Conservation (phyloP, 2,329 filamentous ascomycete species). For the Leptographium procerum region DNA sequence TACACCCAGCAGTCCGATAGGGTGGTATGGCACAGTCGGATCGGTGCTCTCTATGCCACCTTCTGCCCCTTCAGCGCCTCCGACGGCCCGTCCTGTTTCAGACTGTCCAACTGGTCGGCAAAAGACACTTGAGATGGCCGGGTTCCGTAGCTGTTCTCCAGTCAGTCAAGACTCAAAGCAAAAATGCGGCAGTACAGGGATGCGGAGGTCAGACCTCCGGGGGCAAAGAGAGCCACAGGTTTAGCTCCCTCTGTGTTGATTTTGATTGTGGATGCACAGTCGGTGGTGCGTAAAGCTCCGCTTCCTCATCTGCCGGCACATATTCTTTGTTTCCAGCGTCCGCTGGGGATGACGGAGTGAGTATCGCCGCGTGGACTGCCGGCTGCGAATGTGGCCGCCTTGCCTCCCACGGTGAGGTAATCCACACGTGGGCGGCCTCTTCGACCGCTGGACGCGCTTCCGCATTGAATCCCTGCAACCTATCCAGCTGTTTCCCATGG, state of each 20-base stretch:
- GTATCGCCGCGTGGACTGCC: not conserved
- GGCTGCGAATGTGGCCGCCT: not conserved
- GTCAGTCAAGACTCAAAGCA: not conserved
- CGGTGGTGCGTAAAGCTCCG: not conserved
- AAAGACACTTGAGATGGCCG: slow-evolving; percentile 2
- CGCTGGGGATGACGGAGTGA: not conserved
- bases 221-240: not conserved
- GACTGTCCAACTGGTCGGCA: not conserved
- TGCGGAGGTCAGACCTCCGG: no score
- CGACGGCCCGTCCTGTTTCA: not conserved
- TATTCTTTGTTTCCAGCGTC: not conserved
- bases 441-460: not conserved
- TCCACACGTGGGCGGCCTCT: slow-evolving; percentile 15
- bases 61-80: not conserved
- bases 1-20: not conserved
- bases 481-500: not conserved
- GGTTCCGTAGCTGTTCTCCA: not conserved
- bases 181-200: no score
- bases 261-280: not conserved
- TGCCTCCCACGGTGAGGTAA: slow-evolving; percentile 11
- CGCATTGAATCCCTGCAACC: not conserved
- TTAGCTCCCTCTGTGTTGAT: not conserved
- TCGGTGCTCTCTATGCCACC: not conserved
- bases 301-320: not conserved
- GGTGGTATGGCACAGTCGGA: not conserved